Base-by-base conservation (phyloP, 352 stramenopile species). In the Pythium plurisporium region DNA sequence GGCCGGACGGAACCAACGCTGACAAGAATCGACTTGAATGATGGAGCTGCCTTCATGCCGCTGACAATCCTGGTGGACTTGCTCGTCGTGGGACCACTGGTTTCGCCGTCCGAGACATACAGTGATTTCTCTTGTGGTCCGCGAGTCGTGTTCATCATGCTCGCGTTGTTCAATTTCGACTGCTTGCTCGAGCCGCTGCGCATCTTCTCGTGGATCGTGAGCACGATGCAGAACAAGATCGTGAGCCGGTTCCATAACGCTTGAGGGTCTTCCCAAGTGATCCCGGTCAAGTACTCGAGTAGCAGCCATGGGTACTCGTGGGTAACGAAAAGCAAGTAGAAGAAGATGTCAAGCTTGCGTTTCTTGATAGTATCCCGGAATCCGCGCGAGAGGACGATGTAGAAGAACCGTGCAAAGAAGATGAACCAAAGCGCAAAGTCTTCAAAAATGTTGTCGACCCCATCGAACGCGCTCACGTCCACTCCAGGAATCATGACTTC, bases 291-390 rank as follows among this genome's bases (percentile, higher is more conserved):
- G 3, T n/a, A 9, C 5, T 60, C 36, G 0, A 66, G 40, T 17
- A 17, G 14, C n/a, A 68, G 6, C 22, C 78, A 85, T 5, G 69
- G 72, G 15, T 74, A 40, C 54, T 81, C 74, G 50, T 84, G 74
- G 5, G 54, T 71, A 0, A 62, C 43, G 36, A 70, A 69, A 1
- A 77, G 49, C 6, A 74, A 2, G 30, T 76, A 75, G 20, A 67
- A 42, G 1, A 64, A 12, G 4, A 76, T 34, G 33, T 76, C 71
- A 20, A 44, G 5, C 26, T 60, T 64, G 6, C 47, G 34, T 5
- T 25, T 59, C 11, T 38, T 9, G 19, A 61, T 19, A 7, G 48
- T 50, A 20, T 50, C 22, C 29, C 33, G 37, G 33, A 56, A 25
- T 0, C 59, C 59, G 2, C 20, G 29, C 0, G 58, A 43, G 6